These are phyloP conservation scores for Epichloe hybrida DNA, from an alignment of 2,329 filamentous ascomycete species.

Conservation along the genomic window DNA sequence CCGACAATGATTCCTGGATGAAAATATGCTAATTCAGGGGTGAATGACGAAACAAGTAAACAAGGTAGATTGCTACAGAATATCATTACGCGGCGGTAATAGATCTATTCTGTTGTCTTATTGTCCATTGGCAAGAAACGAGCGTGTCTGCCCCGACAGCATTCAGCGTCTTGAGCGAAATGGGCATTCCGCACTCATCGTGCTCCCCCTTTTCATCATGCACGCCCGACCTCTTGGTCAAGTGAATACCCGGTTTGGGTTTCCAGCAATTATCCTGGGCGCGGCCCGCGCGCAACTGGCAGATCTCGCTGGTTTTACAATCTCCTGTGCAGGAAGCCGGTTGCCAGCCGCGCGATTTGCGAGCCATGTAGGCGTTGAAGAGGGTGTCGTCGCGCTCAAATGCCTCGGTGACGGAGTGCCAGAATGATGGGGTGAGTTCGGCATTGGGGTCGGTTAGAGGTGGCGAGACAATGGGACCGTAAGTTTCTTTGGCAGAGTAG, in stretches of 20 bases:
- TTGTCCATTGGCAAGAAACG: too few relatives aligned
- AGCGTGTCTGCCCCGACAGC: slow-evolving; percentile 11
- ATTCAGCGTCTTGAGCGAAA: slow-evolving; percentile 14
- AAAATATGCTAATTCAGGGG: too few relatives aligned
- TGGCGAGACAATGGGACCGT: slow-evolving; percentile 31
- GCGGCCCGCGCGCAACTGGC: slow-evolving; percentile 36
- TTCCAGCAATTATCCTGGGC: slow-evolving; percentile 37
- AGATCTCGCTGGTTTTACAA: slow-evolving; percentile 34
- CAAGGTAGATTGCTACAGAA: too few relatives aligned
- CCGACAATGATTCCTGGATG: too few relatives aligned
- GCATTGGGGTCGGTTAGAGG: slow-evolving; percentile 22
- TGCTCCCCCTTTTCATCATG: slow-evolving; percentile 8
- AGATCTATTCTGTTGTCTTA: too few relatives aligned
- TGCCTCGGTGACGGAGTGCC: slow-evolving; percentile 40
- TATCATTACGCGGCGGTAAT: too few relatives aligned
- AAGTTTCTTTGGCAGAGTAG: slow-evolving; percentile 42
- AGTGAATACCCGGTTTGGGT: slow-evolving; percentile 21
- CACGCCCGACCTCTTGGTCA: slow-evolving; percentile 15
- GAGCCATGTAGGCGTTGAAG: slow-evolving; percentile 33
- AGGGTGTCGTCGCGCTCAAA: slow-evolving; percentile 28
- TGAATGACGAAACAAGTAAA: too few relatives aligned
- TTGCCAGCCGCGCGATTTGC: slow-evolving; percentile 34
- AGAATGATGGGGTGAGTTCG: slow-evolving; percentile 42
- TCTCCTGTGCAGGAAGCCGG: slow-evolving; percentile 25
- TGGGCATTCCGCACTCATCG: slow-evolving; percentile 19